A percentile compares a stretch with the other conserved stretches of the same genome.
Evolutionary conservation across 2,329 filamentous ascomycete genomes (phyloP).

Genomic region (Calonectria multiphialidica): DNA sequence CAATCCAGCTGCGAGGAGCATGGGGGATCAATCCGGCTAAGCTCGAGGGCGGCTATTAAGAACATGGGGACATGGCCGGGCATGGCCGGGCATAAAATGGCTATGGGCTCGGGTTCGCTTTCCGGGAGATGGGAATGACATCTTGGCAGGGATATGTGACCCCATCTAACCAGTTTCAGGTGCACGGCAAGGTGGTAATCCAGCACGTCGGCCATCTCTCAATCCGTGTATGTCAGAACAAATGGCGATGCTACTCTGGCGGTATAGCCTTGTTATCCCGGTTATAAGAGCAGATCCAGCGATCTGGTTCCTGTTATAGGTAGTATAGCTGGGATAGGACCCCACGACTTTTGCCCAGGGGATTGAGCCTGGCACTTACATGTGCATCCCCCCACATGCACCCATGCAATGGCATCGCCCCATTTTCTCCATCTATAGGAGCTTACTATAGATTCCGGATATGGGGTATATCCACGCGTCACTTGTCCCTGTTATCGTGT

Average conservation of each 20-base stretch:
- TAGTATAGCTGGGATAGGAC: not conserved
- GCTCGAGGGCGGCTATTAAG: too few relatives aligned
- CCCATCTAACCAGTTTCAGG: not conserved
- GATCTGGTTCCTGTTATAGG: not conserved
- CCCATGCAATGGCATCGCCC: not conserved
- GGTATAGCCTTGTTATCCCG: not conserved
- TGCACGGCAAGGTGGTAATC: not conserved
- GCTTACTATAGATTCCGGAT: not conserved
- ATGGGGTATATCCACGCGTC: not conserved
- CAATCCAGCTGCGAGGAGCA: too few relatives aligned
- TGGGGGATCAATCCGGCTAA: too few relatives aligned
- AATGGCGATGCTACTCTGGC: not conserved
- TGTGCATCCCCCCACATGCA: not conserved
- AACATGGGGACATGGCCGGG: too few relatives aligned
- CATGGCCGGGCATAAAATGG: too few relatives aligned
- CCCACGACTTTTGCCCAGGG: not conserved
- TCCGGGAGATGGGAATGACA: not conserved
- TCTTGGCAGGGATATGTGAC: not conserved
- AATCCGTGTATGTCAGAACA: not conserved
- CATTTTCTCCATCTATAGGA: not conserved
- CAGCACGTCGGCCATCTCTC: not conserved
- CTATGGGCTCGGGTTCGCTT: not conserved
- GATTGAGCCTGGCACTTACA: not conserved
- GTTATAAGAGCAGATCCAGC: not conserved
- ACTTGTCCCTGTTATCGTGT: not conserved